Evolutionary conservation across 768 basidiomycete genomes (phyloP).

Genomic region (Pholiota molesta): DNA sequence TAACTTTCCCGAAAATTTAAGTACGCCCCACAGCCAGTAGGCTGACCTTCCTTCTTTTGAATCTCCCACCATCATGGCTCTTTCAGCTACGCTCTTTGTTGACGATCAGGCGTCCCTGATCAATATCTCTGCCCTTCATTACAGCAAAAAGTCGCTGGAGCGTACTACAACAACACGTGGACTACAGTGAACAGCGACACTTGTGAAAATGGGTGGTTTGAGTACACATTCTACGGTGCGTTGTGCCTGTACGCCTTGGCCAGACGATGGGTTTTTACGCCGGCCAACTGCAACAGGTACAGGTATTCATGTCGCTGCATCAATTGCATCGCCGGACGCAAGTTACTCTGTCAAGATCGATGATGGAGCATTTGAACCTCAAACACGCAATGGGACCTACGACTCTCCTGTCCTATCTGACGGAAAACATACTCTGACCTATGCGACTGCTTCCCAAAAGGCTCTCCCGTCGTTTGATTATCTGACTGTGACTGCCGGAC

Average conservation of each 20-base stretch:
- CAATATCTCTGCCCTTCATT: slow-evolving; percentile 40
- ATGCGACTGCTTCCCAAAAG: slow-evolving; percentile 29
- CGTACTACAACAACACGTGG: slow-evolving; percentile 44
- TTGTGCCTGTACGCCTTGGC: neutral
- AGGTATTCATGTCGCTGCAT: slow-evolving; percentile 31
- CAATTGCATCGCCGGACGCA: slow-evolving; percentile 24
- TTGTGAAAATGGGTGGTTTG: slow-evolving; percentile 42
- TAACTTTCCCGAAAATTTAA: neutral
- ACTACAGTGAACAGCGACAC: slow-evolving; percentile 32
- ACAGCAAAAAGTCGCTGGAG: slow-evolving; percentile 34
- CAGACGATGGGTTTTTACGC: neutral
- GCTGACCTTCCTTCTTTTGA: slow-evolving; percentile 22
- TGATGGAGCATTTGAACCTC: slow-evolving; percentile 31
- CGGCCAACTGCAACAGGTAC: slow-evolving; percentile 26
- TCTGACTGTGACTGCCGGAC: slow-evolving; percentile 39
- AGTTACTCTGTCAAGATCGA: slow-evolving; percentile 41
- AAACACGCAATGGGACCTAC: slow-evolving; percentile 34
- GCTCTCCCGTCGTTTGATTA: slow-evolving; percentile 42
- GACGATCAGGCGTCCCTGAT: slow-evolving; percentile 41
- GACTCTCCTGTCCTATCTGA: slow-evolving; percentile 36
- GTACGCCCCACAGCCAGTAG: neutral
- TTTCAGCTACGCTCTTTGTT: slow-evolving; percentile 32
- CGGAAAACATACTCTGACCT: slow-evolving; percentile 39
- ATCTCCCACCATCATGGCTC: slow-evolving; percentile 16
- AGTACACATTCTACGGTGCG: slow-evolving; percentile 41